Evolutionary conservation across 257 asterid species (phyloP).

Genomic region (Gentiana straminea): DNA sequence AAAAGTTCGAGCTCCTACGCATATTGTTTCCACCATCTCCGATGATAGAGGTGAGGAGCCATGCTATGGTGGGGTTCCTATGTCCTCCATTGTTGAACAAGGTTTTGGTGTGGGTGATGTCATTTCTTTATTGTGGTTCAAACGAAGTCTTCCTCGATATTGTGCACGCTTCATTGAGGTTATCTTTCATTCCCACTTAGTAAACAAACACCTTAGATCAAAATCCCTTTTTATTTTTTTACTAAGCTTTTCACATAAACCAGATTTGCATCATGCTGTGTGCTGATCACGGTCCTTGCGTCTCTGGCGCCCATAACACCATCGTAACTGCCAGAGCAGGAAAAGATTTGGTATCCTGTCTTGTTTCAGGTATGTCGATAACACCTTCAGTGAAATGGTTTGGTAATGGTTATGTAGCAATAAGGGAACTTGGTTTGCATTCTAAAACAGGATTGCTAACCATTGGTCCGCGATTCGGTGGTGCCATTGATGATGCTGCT

Average conservation of each 20-base stretch:
- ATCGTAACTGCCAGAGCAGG: constrained; percentile 99
- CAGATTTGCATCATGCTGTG: constrained; percentile 98
- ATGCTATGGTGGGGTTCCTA: constrained; percentile 84
- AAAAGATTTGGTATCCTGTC: constrained; percentile 94
- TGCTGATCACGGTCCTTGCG: constrained; percentile 99
- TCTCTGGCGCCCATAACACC: constrained; percentile 98
- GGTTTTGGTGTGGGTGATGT: constrained; percentile 99
- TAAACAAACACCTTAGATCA: not conserved
- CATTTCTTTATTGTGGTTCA: constrained; percentile 93
- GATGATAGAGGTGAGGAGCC: constrained; percentile 99
- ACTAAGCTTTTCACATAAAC: constrained; percentile 9
- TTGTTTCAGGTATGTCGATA: constrained; percentile 64
- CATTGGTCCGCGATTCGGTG: constrained; percentile 99
- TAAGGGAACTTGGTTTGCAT: constrained; percentile 10
- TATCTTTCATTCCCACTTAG: not conserved
- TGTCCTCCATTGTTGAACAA: constrained; percentile 95
- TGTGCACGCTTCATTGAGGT: constrained; percentile 98
- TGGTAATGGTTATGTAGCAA: constrained; percentile 8
- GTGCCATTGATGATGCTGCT: constrained; percentile 99
- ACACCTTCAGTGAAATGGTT: constrained; percentile 1
- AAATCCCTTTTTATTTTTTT: not conserved
- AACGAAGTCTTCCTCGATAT: constrained; percentile 94
- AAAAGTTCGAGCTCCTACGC: constrained; percentile 98
- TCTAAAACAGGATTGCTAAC: constrained; percentile 72
- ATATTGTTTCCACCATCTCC: constrained; percentile 92